Conservation (phyloP, 176 grass and related monocot species). For the Pontederia crassipes region DNA sequence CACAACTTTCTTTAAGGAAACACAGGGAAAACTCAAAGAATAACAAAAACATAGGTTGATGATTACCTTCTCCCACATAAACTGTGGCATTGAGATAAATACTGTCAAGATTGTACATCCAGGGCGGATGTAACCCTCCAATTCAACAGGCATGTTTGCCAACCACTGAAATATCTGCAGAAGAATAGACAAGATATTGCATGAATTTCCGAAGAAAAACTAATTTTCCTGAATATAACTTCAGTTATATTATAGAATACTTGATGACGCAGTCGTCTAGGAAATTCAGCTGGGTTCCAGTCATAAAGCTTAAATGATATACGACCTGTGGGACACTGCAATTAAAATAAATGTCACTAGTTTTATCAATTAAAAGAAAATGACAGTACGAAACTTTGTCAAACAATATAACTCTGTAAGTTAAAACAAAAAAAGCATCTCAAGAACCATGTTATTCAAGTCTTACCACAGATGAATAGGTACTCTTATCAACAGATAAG, state of each 20-base stretch:
- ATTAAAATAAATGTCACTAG: slow-evolving; percentile 35
- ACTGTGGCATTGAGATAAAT: slow-evolving; percentile 86
- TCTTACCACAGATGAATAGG: slow-evolving; percentile 71
- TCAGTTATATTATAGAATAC: slow-evolving; percentile 31
- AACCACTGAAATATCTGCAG: slow-evolving; percentile 96
- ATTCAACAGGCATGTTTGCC: slow-evolving; percentile 92
- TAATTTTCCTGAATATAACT: background rate
- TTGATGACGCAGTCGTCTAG: slow-evolving; percentile 79
- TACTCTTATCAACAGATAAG: slow-evolving; percentile 50
- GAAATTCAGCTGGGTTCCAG: slow-evolving; percentile 99
- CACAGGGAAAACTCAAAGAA: background rate
- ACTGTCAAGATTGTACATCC: slow-evolving; percentile 94
- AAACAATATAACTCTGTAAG: slow-evolving; percentile 1
- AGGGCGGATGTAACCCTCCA: slow-evolving; percentile 97
- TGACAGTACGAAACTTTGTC: background rate
- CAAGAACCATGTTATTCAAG: slow-evolving; percentile 11
- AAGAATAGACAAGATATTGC: background rate
- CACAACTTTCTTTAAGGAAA: too few species aligned
- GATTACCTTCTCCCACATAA: slow-evolving; percentile 88
- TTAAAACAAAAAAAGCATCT: slow-evolving; percentile 11
- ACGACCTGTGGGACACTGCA: slow-evolving; percentile 92
- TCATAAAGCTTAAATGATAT: slow-evolving; percentile 98
- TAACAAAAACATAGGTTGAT: background rate
- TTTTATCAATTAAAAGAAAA: background rate
- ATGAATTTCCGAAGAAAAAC: background rate